These are phyloP conservation scores for Cordyceps farinosa DNA, from an alignment of 2,329 filamentous ascomycete species.

Conservation along the genomic window DNA sequence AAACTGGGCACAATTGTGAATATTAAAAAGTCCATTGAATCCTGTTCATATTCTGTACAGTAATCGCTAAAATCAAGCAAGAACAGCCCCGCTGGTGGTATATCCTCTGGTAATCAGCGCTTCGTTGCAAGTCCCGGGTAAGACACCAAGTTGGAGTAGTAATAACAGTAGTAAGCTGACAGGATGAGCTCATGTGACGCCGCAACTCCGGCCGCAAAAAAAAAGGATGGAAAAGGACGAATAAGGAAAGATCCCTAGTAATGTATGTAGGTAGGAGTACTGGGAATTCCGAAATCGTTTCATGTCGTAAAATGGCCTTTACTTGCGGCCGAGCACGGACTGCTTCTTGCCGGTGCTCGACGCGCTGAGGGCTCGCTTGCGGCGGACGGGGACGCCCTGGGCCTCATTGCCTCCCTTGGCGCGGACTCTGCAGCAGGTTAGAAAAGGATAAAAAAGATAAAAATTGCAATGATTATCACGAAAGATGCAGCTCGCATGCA, in stretches of 20 bases:
- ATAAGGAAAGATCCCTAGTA: background rate
- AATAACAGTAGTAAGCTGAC: conserved; percentile 13
- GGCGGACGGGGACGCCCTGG: conserved; percentile 14
- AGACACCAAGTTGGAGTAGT: background rate
- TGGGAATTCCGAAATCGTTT: background rate
- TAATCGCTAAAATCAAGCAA: too few species aligned
- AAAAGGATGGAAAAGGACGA: background rate
- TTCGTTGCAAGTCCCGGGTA: conserved; percentile 5
- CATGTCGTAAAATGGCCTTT: background rate
- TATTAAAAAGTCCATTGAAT: too few species aligned
- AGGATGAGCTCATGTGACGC: background rate
- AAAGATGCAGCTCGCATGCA: background rate
- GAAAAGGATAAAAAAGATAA: background rate
- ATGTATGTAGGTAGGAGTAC: too few species aligned
- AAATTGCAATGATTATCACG: background rate
- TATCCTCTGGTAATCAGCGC: background rate
- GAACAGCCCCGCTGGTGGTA: background rate
- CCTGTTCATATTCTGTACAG: too few species aligned
- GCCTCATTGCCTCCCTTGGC: background rate
- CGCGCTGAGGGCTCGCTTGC: conserved; percentile 14
- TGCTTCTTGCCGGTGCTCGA: conserved; percentile 14
- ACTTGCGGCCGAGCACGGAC: conserved; percentile 2
- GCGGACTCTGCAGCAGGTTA: conserved; percentile 12
- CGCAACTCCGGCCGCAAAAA: background rate
- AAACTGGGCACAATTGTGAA: too few species aligned